A percentile compares a stretch with the other conserved stretches of the same genome.
Conservation (phyloP, 169 alveolate species). For the Plasmodium fragile region DNA sequence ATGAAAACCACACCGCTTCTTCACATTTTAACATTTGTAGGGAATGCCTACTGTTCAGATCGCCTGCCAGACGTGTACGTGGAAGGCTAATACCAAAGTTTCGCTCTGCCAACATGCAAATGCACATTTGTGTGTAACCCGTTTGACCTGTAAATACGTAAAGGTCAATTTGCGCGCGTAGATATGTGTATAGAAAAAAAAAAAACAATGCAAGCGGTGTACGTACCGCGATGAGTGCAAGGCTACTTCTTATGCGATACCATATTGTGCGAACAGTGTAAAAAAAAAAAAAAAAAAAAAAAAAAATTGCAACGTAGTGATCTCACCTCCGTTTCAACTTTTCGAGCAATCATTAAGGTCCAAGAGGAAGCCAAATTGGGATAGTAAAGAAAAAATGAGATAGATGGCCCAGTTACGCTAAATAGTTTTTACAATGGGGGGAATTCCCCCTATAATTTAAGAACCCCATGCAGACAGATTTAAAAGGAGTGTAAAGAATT, state of each 20-base stretch:
- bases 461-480: not conserved
- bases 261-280: not conserved
- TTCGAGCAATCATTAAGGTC: not conserved
- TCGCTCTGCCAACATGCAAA: not conserved
- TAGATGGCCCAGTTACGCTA: not conserved
- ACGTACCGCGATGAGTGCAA: not conserved
- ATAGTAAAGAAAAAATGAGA: not conserved
- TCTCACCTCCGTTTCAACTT: not conserved
- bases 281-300: conserved; percentile 2
- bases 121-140: not conserved
- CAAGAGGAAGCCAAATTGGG: not conserved
- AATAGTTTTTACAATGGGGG: not conserved
- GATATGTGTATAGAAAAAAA: not conserved
- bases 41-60: not conserved
- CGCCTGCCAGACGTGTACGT: not conserved
- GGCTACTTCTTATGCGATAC: not conserved
- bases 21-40: not conserved
- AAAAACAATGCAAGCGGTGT: not conserved
- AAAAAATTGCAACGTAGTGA: not conserved
- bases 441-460: not conserved
- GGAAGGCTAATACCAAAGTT: not conserved
- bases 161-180: not conserved
- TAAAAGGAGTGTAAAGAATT: not conserved
- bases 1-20: not conserved
- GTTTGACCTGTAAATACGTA: not conserved